Evolutionary conservation across 1,284 basidiomycete genomes (phyloP), one percentile per base, ranked within the genome.

Genomic region (Prillingera fragicola): DNA sequence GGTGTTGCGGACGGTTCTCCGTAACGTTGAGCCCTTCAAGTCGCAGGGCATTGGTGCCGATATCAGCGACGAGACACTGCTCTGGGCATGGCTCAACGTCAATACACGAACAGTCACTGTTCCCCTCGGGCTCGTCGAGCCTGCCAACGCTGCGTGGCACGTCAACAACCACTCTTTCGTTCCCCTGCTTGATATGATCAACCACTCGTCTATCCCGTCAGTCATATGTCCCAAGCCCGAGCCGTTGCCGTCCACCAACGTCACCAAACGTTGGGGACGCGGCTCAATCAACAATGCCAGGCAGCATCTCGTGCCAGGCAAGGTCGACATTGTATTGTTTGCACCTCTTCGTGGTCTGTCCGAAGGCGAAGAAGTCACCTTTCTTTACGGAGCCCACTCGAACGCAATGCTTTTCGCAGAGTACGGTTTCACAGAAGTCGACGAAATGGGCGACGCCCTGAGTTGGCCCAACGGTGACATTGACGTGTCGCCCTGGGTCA

Each of bases 31-130:
- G 31, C 57, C 60, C 9, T 65, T 65, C 56, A 55, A 54, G 40
- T 45, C 48, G 14, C 63, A 67, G 37, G 45, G 45, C 17, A 36
- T 67, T 14, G 33, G 42, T 17, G 38, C 47, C 9, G 43, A 42
- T 23, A 50, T 70, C 12, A 59, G 38, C 38, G 46, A 54, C 56
- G 47, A 62, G 40, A 77, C 80, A 48, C 84, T 80, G 52, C 66
- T 86, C 8, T 91, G 88, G 87, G 85, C 79, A 8, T 92, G 89
- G 89, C 75, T 92, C 17, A 89, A 82, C 62, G 85, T 91, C 49
- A 92, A 92, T 64, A 91, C 88, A 6, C 80, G 88, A 45, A 87
- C 84, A 59, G 78, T 91, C 18, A 87, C 85, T 62, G 77, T 85
- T 57, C 80, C 80, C 33, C 67, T 89, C n/a, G 78, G 77, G 46